Conservation (phyloP, 176 grass and related monocot species). For the Neostapfia colusana region DNA sequence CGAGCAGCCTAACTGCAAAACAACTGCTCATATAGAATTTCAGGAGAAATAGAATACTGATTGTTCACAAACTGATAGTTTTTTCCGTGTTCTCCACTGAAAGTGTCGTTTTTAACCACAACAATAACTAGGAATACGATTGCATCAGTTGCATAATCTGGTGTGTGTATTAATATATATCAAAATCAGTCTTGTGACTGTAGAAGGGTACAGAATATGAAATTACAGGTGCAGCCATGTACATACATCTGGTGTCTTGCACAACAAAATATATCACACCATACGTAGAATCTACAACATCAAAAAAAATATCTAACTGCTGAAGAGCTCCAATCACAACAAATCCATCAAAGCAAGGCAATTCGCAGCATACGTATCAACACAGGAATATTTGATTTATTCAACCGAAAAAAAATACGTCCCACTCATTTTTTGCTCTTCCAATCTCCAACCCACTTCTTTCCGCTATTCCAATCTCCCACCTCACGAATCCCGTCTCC, state of each 20-base stretch:
- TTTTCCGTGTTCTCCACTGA: not conserved
- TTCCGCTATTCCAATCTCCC: not conserved
- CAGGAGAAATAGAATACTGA: not conserved
- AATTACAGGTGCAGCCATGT: not conserved
- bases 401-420: not conserved
- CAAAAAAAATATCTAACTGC: not conserved
- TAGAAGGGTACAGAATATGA: not conserved
- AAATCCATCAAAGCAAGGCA: not conserved
- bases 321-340: not conserved
- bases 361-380: not conserved
- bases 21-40: slow-evolving; percentile 16
- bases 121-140: not conserved
- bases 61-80: not conserved
- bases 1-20: too few species aligned
- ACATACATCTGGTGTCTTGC: not conserved
- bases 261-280: not conserved
- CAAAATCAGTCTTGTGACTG: too few species aligned
- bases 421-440: too few species aligned
- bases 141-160: too few species aligned
- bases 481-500: not conserved
- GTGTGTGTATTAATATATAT: too few species aligned
- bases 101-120: not conserved
- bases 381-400: not conserved
- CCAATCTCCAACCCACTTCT: not conserved
- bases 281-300: not conserved